Percentiles rank a stretch among this genome's conserved stretches.
phyloP scores from a whole-genome alignment of 352 stramenopile genomes.

The Globisporangium cystogenes region DNA sequence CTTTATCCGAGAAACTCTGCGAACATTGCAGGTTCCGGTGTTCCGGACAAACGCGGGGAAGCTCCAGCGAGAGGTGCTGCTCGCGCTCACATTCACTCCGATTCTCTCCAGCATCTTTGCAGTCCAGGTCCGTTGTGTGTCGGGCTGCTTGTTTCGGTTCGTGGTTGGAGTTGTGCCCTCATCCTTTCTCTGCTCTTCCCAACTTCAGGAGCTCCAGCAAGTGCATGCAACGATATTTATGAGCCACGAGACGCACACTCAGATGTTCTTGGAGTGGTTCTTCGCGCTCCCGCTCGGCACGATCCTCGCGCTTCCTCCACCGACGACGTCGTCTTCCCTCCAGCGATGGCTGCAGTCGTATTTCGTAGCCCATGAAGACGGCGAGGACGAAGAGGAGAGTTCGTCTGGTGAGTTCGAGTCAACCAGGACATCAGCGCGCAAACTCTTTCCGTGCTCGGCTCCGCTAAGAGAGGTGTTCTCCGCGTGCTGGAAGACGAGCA shows the following conservation, averaged over 20 bases:
- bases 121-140: conserved; percentile 46
- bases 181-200: background rate
- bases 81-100: conserved; percentile 67
- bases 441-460: conserved; percentile 29
- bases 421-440: conserved; percentile 21
- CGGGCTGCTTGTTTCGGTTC: background rate
- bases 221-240: conserved; percentile 62
- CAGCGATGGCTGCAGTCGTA: conserved; percentile 72
- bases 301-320: conserved; percentile 52
- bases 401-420: conserved; percentile 22
- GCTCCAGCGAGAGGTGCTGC: conserved; percentile 29
- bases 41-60: conserved; percentile 35
- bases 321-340: conserved; percentile 63
- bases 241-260: conserved; percentile 32
- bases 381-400: conserved; percentile 23
- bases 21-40: conserved; percentile 38
- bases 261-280: conserved; percentile 79
- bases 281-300: conserved; percentile 61
- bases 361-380: conserved; percentile 29
- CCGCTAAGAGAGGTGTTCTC: conserved; percentile 45
- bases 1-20: conserved; percentile 47
- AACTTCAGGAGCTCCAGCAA: conserved; percentile 45
- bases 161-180: background rate
- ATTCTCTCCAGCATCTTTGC: conserved; percentile 76
- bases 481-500: conserved; percentile 50